Conservation (phyloP, 176 grass and related monocot genomes). For the Musa beccarii region DNA sequence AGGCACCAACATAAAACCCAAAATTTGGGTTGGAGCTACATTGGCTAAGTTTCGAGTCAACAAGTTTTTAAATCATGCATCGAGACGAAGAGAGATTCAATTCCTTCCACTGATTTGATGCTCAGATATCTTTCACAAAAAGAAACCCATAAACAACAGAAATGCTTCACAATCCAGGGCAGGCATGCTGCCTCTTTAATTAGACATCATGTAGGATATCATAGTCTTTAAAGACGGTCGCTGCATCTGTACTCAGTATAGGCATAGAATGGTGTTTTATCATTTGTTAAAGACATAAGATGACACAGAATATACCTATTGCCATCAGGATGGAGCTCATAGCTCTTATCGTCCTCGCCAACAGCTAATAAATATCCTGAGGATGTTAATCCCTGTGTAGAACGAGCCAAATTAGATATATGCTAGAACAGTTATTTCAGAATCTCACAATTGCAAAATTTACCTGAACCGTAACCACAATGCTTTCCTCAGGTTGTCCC, state of each 20-base stretch:
- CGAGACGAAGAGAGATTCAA: neutral
- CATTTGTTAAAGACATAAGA: neutral
- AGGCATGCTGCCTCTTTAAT: too few relatives aligned
- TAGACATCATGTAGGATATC: too few relatives aligned
- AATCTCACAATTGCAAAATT: neutral
- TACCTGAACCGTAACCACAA: slow-evolving; percentile 66
- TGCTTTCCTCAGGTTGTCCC: slow-evolving; percentile 26
- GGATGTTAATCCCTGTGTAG: slow-evolving; percentile 59
- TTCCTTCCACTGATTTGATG: neutral
- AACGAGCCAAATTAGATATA: slow-evolving; percentile 10
- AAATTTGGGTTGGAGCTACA: neutral
- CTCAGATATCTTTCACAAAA: too few relatives aligned
- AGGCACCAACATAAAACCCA: neutral
- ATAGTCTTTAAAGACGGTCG: too few relatives aligned
- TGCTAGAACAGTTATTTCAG: neutral
- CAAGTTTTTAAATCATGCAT: neutral
- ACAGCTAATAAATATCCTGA: slow-evolving; percentile 68
- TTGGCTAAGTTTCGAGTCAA: neutral
- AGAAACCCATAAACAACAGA: too few relatives aligned
- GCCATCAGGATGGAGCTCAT: slow-evolving; percentile 84
- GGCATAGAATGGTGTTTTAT: too few relatives aligned
- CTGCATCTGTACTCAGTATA: too few relatives aligned
- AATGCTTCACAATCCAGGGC: too few relatives aligned
- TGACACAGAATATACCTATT: slow-evolving; percentile 46
- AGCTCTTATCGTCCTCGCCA: slow-evolving; percentile 44